A percentile compares a stretch with the other conserved stretches of the same genome.
phyloP scores from a whole-genome alignment of 441 rosid species.

The Corymbia citriodora region DNA sequence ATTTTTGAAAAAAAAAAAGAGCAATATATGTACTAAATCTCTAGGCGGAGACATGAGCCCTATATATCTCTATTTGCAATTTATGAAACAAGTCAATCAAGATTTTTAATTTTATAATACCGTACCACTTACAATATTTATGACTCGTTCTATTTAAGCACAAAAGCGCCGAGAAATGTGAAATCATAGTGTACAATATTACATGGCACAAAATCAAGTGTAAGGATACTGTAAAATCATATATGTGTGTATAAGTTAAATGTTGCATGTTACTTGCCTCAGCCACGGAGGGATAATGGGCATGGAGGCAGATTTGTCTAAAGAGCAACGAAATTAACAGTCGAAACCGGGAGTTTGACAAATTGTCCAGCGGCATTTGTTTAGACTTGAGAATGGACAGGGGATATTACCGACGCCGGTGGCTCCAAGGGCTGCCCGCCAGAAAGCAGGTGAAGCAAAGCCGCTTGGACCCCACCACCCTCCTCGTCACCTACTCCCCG shows the following conservation, averaged over 20 bases:
- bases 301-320: too few relatives aligned
- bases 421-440: neutral
- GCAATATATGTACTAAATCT: too few relatives aligned
- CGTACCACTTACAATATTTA: neutral
- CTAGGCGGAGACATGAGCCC: neutral
- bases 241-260: too few relatives aligned
- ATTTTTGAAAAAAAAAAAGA: too few relatives aligned
- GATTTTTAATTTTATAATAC: neutral
- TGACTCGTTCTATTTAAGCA: neutral
- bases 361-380: too few relatives aligned
- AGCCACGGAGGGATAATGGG: too few relatives aligned
- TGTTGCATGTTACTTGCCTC: too few relatives aligned
- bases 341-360: too few relatives aligned
- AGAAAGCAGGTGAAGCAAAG: neutral
- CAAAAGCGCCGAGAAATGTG: neutral
- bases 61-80: neutral
- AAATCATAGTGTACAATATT: neutral
- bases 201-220: neutral
- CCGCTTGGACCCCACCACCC: neutral
- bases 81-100: neutral
- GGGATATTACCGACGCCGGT: neutral
- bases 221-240: too few relatives aligned
- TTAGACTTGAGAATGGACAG: neutral
- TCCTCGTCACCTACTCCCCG: neutral
- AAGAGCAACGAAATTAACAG: too few relatives aligned